Percentiles rank a stretch among this genome's conserved stretches.
Conservation (phyloP, 2,329 filamentous ascomycete genomes). For the Penicillium oxalicum region DNA sequence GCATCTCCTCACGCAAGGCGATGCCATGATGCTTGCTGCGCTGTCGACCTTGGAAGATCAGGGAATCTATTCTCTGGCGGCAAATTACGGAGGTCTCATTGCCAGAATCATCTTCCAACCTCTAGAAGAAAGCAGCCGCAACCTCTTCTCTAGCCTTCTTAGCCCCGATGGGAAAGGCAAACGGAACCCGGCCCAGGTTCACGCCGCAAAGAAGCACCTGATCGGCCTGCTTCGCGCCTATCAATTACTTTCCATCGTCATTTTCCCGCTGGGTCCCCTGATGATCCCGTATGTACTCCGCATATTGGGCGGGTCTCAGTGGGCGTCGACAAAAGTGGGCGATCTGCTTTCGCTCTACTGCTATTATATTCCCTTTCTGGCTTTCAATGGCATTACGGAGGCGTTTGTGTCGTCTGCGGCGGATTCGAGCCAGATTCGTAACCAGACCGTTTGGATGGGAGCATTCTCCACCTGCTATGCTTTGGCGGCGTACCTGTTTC, state of each 20-base stretch:
- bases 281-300: slow-evolving; percentile 67
- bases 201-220: slow-evolving; percentile 29
- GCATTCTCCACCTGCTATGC: slow-evolving; percentile 73
- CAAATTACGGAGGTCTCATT: slow-evolving; percentile 86
- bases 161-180: slow-evolving; percentile 30
- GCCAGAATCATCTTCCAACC: slow-evolving; percentile 90
- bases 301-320: slow-evolving; percentile 69
- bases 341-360: slow-evolving; percentile 73
- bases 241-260: slow-evolving; percentile 62
- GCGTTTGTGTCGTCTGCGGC: slow-evolving; percentile 89
- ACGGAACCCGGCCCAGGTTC: slow-evolving; percentile 15
- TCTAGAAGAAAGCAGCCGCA: slow-evolving; percentile 86
- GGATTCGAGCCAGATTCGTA: slow-evolving; percentile 64
- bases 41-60: slow-evolving; percentile 74
- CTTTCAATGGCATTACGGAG: slow-evolving; percentile 85
- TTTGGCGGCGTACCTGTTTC: slow-evolving; percentile 64
- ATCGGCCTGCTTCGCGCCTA: slow-evolving; percentile 63
- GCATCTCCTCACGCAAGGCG: slow-evolving; percentile 88
- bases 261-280: slow-evolving; percentile 66
- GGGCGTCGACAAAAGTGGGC: slow-evolving; percentile 68
- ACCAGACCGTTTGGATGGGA: slow-evolving; percentile 78
- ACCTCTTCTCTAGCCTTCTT: slow-evolving; percentile 79
- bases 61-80: slow-evolving; percentile 85
- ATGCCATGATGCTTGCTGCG: slow-evolving; percentile 77
- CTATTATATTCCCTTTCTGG: slow-evolving; percentile 88